Evolutionary conservation across 2,329 filamentous ascomycete species (phyloP).

Genomic region (Sporothrix brunneoviolacea): DNA sequence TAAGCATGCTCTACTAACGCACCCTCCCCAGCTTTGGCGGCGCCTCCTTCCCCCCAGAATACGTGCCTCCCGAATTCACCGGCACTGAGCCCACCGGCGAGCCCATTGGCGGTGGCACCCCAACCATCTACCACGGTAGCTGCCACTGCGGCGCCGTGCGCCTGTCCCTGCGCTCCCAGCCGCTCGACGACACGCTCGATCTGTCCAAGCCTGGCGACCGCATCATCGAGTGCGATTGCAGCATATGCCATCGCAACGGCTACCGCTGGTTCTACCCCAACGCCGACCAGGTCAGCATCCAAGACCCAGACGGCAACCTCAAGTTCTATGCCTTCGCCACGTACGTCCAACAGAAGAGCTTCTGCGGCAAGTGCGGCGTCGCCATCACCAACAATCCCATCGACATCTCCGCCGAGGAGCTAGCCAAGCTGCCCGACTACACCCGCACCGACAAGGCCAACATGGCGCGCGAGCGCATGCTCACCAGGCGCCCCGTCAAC

Average conservation of each 20-base stretch:
- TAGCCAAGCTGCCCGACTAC: slow-evolving; percentile 27
- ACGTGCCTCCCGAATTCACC: slow-evolving; percentile 31
- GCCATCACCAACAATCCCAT: slow-evolving; percentile 29
- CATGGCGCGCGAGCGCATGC: slow-evolving; percentile 16
- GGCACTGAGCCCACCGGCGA: slow-evolving; percentile 35
- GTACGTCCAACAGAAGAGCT: slow-evolving; percentile 32
- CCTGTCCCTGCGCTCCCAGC: slow-evolving; percentile 34
- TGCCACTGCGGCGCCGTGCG: slow-evolving; percentile 48
- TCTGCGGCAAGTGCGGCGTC: slow-evolving; percentile 44
- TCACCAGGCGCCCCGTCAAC: slow-evolving; percentile 29
- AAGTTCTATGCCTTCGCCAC: slow-evolving; percentile 31
- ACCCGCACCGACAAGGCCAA: slow-evolving; percentile 5
- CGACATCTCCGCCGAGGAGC: slow-evolving; percentile 29
- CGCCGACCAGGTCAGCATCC: slow-evolving; percentile 32
- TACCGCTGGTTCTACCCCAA: slow-evolving; percentile 39
- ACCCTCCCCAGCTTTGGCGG: slow-evolving; percentile 32
- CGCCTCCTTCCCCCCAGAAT: slow-evolving; percentile 25
- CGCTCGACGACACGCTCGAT: slow-evolving; percentile 30
- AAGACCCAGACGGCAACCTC: slow-evolving; percentile 35
- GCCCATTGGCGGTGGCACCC: slow-evolving; percentile 26
- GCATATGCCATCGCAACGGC: slow-evolving; percentile 39
- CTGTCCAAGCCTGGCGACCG: slow-evolving; percentile 16
- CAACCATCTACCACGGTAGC: slow-evolving; percentile 40
- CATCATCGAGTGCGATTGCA: slow-evolving; percentile 44
- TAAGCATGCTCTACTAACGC: neutral